Evolutionary conservation across 768 basidiomycete species (phyloP).

Genomic region (Udeniomyces megalosporus): DNA sequence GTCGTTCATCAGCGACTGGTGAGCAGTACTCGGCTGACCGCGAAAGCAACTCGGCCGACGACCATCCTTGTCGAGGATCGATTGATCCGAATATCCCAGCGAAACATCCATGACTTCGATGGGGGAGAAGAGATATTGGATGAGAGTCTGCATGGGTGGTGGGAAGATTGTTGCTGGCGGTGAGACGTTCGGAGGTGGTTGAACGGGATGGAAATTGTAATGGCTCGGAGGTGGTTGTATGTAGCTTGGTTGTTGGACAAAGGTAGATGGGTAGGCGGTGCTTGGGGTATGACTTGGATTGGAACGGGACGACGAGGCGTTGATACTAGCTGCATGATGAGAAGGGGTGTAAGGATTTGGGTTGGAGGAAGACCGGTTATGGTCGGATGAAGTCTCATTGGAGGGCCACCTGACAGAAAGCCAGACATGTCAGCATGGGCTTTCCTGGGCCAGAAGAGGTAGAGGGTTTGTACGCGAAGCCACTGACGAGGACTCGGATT

Average conservation of each 20-base stretch:
- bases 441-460: no score
- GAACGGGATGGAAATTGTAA: background rate
- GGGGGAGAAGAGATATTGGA: conserved; percentile 27
- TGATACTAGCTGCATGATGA: background rate
- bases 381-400: no score
- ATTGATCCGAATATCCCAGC: conserved; percentile 24
- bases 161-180: background rate
- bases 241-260: no score
- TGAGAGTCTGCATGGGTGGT: conserved; percentile 16
- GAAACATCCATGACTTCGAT: conserved; percentile 18
- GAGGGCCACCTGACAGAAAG: no score
- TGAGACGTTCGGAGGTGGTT: background rate
- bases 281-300: no score
- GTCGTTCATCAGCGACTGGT: conserved; percentile 53
- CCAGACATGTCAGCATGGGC: no score
- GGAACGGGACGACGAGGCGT: background rate
- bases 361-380: no score
- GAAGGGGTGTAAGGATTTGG: background rate
- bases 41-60: conserved; percentile 19
- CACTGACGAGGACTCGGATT: no score
- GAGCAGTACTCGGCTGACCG: conserved; percentile 40
- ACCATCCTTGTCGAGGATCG: conserved; percentile 13
- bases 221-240: no score
- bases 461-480: no score
- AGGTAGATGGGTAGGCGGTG: no score